Evolutionary conservation across 352 stramenopile species (phyloP).

Genomic region (Blastocystis sp.): DNA sequence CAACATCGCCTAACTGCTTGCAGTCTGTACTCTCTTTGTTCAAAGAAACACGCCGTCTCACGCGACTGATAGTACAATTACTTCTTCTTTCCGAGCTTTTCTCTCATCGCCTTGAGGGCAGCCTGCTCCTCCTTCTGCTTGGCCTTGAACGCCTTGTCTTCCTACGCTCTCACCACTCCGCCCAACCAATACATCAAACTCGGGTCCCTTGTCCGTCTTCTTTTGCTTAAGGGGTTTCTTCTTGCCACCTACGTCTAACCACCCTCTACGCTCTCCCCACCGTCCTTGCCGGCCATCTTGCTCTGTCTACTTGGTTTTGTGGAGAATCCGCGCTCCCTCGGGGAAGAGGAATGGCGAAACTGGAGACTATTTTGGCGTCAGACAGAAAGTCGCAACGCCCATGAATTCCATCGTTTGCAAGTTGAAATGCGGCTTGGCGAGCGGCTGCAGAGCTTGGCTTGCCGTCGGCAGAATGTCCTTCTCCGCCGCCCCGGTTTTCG

Average conservation of each 20-base stretch:
- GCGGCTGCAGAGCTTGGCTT: not conserved
- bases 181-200: slow-evolving; percentile 29
- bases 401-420: not conserved
- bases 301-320: too few relatives aligned
- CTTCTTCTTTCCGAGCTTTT: not conserved
- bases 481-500: not conserved
- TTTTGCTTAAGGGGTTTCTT: slow-evolving; percentile 73
- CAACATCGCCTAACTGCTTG: not conserved
- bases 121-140: slow-evolving; percentile 74
- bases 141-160: slow-evolving; percentile 65
- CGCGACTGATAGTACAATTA: not conserved
- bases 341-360: too few relatives aligned
- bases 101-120: slow-evolving; percentile 73
- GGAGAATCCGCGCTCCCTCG: too few relatives aligned
- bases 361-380: too few relatives aligned
- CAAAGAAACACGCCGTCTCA: not conserved
- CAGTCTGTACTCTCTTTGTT: not conserved
- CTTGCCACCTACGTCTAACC: slow-evolving; percentile 56
- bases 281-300: slow-evolving; percentile 71
- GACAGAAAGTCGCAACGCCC: not conserved
- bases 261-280: not conserved
- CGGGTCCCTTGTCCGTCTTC: slow-evolving; percentile 62
- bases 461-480: not conserved
- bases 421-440: not conserved
- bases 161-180: slow-evolving; percentile 7